Evolutionary conservation across 2,329 filamentous ascomycete species (phyloP).

Genomic region (Penicillium sumatraense): DNA sequence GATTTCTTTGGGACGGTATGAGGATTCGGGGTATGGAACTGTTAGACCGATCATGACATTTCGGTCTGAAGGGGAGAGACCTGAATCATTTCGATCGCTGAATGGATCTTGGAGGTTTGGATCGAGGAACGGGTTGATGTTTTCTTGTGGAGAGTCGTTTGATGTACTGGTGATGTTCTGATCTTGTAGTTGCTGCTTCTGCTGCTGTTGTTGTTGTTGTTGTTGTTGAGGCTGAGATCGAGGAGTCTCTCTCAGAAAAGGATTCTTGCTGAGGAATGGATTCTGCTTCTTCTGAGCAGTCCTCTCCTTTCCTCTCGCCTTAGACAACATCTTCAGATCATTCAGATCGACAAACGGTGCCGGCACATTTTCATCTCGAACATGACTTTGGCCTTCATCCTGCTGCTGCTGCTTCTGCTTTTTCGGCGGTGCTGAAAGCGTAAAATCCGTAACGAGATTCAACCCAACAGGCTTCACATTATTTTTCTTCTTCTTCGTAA

Average conservation of each 20-base stretch:
- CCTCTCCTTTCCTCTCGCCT: conserved; percentile 38
- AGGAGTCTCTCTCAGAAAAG: neutral
- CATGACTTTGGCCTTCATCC: neutral
- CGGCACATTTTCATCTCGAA: neutral
- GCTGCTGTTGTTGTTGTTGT: conserved; percentile 1
- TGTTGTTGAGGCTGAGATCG: conserved; percentile 17
- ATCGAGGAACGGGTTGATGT: conserved; percentile 19
- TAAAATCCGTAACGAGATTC: conserved; percentile 50
- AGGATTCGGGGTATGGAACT: conserved; percentile 41
- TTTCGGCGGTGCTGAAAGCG: conserved; percentile 18
- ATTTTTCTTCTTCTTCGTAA: conserved; percentile 29
- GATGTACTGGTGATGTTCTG: conserved; percentile 19
- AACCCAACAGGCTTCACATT: conserved; percentile 40
- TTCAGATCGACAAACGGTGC: conserved; percentile 41
- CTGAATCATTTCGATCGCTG: conserved; percentile 34
- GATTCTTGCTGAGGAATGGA: conserved; percentile 8
- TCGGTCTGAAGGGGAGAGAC: conserved; percentile 50
- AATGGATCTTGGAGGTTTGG: conserved; percentile 19
- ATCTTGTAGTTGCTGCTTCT: neutral
- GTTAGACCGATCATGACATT: conserved; percentile 53
- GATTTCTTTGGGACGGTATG: conserved; percentile 26
- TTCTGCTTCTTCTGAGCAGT: conserved; percentile 27
- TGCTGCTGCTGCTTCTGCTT: conserved; percentile 13
- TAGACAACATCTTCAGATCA: conserved; percentile 42
- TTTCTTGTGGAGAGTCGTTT: conserved; percentile 7